These are phyloP conservation scores for Wickerhamiella lipophila DNA, from an alignment of 805 yeast species.

Conservation along the genomic window DNA sequence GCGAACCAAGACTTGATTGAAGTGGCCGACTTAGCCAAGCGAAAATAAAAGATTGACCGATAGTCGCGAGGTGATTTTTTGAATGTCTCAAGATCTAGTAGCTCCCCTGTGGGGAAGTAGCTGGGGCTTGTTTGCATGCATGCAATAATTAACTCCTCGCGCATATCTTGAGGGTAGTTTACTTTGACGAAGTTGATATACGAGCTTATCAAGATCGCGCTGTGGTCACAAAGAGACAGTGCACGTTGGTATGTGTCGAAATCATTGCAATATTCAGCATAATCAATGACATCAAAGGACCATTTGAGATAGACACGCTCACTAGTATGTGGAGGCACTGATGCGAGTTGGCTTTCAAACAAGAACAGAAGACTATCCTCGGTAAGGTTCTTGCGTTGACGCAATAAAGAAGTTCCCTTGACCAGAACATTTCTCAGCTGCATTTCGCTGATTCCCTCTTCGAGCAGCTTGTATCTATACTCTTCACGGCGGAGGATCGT, in stretches of 20 bases:
- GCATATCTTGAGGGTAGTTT: background rate
- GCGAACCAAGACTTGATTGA: background rate
- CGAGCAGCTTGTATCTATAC: background rate
- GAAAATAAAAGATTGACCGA: background rate
- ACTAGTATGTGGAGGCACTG: background rate
- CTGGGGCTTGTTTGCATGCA: background rate
- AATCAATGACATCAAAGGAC: background rate
- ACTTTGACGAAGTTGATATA: background rate
- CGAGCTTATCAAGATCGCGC: background rate
- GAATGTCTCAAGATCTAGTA: background rate
- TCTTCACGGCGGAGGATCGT: background rate
- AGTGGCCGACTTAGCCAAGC: background rate
- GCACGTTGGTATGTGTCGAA: background rate
- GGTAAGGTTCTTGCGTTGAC: background rate
- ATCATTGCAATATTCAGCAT: background rate
- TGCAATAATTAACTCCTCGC: background rate
- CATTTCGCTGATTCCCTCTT: background rate
- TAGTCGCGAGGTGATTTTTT: background rate
- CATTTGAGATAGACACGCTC: background rate
- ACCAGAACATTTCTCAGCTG: background rate
- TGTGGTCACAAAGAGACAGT: background rate
- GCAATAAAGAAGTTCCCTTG: background rate
- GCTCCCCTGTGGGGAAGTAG: background rate
- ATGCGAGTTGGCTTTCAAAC: background rate
- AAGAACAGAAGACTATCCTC: background rate